Percentiles rank a stretch among this genome's conserved stretches.
Conservation (phyloP, 345 rosid genomes). For the Populus pruinosa region DNA sequence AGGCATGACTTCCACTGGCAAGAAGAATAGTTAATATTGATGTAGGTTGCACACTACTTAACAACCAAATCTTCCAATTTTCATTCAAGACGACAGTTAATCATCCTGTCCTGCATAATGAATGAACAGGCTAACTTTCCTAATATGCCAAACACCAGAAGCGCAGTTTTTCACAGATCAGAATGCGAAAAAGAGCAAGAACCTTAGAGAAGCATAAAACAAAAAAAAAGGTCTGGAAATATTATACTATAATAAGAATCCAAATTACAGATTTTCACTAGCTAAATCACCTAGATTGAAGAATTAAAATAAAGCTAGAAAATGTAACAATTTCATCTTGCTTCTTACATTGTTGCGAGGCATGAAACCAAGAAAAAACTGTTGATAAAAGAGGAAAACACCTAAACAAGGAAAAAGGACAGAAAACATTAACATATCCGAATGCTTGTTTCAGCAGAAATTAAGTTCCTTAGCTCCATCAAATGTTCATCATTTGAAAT, state of each 20-base stretch:
- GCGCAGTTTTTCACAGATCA: background rate
- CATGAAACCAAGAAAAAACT: background rate
- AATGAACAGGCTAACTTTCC: background rate
- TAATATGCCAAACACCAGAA: background rate
- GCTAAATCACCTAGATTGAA: slow-evolving; percentile 24
- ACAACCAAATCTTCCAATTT: background rate
- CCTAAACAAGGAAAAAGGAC: background rate
- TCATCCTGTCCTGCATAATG: background rate
- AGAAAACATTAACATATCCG: slow-evolving; percentile 4
- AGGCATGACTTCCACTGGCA: background rate
- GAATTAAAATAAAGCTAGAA: slow-evolving; percentile 25
- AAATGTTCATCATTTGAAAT: slow-evolving; percentile 79
- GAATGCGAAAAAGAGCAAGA: background rate
- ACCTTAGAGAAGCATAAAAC: background rate
- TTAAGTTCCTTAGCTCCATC: slow-evolving; percentile 38
- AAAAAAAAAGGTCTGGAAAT: slow-evolving; percentile 13
- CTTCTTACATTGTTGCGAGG: slow-evolving; percentile 4
- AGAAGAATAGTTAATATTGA: background rate
- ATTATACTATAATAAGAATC: slow-evolving; percentile 16
- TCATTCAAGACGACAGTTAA: background rate
- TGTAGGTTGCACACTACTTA: background rate
- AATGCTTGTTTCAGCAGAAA: slow-evolving; percentile 10
- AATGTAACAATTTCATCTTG: slow-evolving; percentile 14
- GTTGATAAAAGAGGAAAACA: background rate
- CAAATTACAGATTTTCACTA: slow-evolving; percentile 19